Evolutionary conservation across 2,329 filamentous ascomycete genomes (phyloP).

Genomic region (Colletotrichum viniferum): DNA sequence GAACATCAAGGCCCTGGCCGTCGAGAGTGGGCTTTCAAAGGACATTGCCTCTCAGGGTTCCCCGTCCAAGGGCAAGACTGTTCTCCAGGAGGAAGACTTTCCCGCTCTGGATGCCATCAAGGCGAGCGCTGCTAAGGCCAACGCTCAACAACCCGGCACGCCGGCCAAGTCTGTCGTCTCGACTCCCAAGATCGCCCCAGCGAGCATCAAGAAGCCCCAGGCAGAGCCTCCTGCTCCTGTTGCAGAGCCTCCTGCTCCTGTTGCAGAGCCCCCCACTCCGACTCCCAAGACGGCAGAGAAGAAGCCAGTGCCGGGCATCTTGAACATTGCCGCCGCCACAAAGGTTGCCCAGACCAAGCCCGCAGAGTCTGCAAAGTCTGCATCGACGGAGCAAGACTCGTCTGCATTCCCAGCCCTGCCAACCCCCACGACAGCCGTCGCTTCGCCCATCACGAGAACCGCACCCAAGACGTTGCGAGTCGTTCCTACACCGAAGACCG

Average conservation of each 20-base stretch:
- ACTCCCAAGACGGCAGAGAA: conserved; percentile 35
- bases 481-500: conserved; percentile 68
- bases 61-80: conserved; percentile 16
- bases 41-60: conserved; percentile 46
- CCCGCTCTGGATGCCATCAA: conserved; percentile 59
- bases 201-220: conserved; percentile 36
- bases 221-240: conserved; percentile 14
- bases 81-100: conserved; percentile 67
- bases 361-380: conserved; percentile 26
- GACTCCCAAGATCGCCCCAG: conserved; percentile 36
- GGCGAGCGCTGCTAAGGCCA: conserved; percentile 39
- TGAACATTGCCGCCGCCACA: conserved; percentile 56
- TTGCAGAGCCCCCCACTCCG: neutral
- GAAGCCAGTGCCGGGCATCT: conserved; percentile 43
- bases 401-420: conserved; percentile 58
- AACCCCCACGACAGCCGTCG: conserved; percentile 47
- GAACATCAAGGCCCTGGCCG: conserved; percentile 48
- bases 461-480: conserved; percentile 72
- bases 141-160: conserved; percentile 34
- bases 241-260: neutral
- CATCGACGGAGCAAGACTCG: conserved; percentile 35
- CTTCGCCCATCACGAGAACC: conserved; percentile 55
- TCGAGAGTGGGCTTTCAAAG: conserved; percentile 51
- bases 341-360: conserved; percentile 37
- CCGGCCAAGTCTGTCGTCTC: conserved; percentile 39